Evolutionary conservation across 1,284 basidiomycete genomes (phyloP).

Genomic region (Ceratobasidium theobromae): DNA sequence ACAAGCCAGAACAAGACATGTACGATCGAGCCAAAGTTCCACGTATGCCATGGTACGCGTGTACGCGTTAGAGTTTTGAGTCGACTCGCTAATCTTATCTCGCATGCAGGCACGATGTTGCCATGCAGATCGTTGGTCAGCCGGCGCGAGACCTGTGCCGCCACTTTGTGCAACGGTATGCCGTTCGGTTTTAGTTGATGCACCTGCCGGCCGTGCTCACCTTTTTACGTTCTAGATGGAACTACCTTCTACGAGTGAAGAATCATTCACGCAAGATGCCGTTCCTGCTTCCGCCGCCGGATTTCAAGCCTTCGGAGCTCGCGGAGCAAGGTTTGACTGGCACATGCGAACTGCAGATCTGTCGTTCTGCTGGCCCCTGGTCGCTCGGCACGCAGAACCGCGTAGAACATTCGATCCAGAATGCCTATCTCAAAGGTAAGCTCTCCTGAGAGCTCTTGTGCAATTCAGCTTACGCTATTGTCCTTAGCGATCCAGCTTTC

Average conservation of each 20-base stretch:
- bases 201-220: conserved; percentile 36
- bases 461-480: background rate
- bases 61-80: background rate
- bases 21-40: conserved; percentile 88
- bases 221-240: conserved; percentile 62
- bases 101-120: conserved; percentile 86
- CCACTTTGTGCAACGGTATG: conserved; percentile 89
- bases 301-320: conserved; percentile 85
- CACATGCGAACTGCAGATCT: conserved; percentile 97
- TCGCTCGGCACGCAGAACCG: conserved; percentile 86
- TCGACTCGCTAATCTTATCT: background rate
- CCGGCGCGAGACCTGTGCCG: conserved; percentile 93
- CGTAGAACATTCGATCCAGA: conserved; percentile 92
- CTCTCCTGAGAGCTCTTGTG: conserved; percentile 4
- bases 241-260: conserved; percentile 89
- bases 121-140: conserved; percentile 93
- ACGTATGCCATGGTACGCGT: conserved; percentile 89
- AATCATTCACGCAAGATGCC: conserved; percentile 93
- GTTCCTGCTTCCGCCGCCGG: conserved; percentile 91
- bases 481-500: conserved; percentile 85
- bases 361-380: conserved; percentile 94
- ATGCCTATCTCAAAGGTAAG: conserved; percentile 87
- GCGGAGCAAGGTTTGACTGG: conserved; percentile 83
- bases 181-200: conserved; percentile 39
- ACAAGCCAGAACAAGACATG: conserved; percentile 93